Evolutionary conservation across 257 asterid genomes (phyloP).

Genomic region (Capsicum baccatum): DNA sequence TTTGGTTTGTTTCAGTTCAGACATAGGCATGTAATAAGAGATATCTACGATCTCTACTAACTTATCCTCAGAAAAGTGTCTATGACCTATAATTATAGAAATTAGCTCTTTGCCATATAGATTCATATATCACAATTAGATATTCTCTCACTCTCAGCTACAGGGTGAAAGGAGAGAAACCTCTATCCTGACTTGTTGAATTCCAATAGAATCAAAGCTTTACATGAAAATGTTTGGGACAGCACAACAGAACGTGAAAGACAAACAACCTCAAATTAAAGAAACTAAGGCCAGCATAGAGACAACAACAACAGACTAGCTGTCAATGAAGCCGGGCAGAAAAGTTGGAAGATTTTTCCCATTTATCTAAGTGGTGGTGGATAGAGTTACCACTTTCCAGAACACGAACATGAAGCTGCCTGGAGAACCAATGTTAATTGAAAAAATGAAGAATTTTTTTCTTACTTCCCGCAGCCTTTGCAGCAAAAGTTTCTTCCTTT

Average conservation of each 20-base stretch:
- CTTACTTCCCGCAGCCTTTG: background rate
- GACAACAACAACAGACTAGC: background rate
- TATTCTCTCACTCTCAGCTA: background rate
- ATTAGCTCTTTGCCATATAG: background rate
- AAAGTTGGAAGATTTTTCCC: background rate
- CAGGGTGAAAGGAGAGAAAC: background rate
- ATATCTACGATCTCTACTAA: background rate
- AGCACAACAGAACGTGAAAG: background rate
- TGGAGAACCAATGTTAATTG: background rate
- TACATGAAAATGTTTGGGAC: background rate
- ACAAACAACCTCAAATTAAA: background rate
- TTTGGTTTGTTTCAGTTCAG: background rate
- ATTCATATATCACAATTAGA: background rate
- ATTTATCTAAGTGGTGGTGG: background rate
- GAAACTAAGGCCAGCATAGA: background rate
- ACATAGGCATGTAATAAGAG: background rate
- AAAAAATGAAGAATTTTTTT: background rate
- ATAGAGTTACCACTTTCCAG: background rate
- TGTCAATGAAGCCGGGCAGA: background rate
- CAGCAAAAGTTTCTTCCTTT: background rate
- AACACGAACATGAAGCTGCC: background rate
- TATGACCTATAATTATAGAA: background rate
- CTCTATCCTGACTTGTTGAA: background rate
- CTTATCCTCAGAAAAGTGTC: background rate
- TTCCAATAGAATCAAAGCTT: background rate